Evolutionary conservation across 169 alveolate species (phyloP), one percentile per base, ranked within the genome.

Genomic region (Plasmodium vivax): DNA sequence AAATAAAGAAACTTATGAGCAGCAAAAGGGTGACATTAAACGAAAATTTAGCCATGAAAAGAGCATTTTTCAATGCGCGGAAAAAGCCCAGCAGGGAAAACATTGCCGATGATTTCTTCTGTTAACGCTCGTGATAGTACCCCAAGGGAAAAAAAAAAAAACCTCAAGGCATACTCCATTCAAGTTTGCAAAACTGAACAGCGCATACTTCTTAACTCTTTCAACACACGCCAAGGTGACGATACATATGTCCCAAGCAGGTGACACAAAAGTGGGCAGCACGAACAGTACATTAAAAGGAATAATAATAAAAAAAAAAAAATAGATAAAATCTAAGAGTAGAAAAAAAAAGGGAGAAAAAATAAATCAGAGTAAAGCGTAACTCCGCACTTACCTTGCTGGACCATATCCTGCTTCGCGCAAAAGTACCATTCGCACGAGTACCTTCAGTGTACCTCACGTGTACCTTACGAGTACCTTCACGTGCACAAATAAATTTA

Each of bases 21-120:
- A 62, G 80, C 3, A 90, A 90, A 90, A 79, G 88, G 47, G 94
- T 90, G 36, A 90, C 94, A 62, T 45, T 90, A 38, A 90, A 79
- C 83, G 91, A 80, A 58, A 68, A 51, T 79, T 90, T 90, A 34
- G 94, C 94, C 38, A 80, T 41, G 47, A 90, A 45, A 80, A 79
- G 94, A 68, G 91, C 88, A 80, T 19, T 79, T 58, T 79, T 68
- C 32, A 90, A 90, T 90, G 79, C 88, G 23, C 79, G 38, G 32
- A 71, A 90, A 90, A 81, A 38, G 38, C 38, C 32, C n/a, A 19
- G 7, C 27, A 38, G 19, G 16, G 56, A 90, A 7, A 27, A 81
- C 45, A n/a, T 51, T 62, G 80, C 68, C 56, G 83, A 90, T 58
- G 94, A 90, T 68, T 79, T 90, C 56, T 84, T 90, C 36, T 74